Conservation (phyloP, 2,329 filamentous ascomycete genomes). For the Pseudocercospora fijiensis region DNA sequence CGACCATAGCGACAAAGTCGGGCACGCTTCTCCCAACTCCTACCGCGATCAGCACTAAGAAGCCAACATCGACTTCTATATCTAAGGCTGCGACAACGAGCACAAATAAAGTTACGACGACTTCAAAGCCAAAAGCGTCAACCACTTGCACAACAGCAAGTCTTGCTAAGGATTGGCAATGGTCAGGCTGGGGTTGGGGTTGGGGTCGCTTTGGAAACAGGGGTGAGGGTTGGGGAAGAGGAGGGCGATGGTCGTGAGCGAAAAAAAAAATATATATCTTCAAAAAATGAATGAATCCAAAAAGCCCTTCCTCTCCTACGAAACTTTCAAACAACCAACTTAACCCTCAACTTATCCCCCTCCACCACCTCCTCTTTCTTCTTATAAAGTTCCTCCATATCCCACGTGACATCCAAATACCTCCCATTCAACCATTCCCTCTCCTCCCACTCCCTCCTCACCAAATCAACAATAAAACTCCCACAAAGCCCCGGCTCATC, state of each 20-base stretch:
- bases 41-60: background rate
- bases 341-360: slow-evolving; percentile 39
- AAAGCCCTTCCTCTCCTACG: too few species aligned
- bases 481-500: slow-evolving; percentile 35
- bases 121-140: background rate
- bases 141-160: background rate
- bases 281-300: too few species aligned
- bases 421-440: slow-evolving; percentile 41
- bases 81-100: background rate
- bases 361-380: slow-evolving; percentile 38
- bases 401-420: slow-evolving; percentile 41
- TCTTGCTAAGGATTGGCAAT: background rate
- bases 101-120: background rate
- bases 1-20: background rate
- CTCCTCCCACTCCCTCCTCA: slow-evolving; percentile 35
- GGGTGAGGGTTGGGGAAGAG: background rate
- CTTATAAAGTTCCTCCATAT: slow-evolving; percentile 39
- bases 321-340: slow-evolving; percentile 18
- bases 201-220: background rate
- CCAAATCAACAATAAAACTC: slow-evolving; percentile 33
- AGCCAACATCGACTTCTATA: background rate
- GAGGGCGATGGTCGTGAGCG: background rate
- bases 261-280: background rate
- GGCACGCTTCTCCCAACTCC: background rate
- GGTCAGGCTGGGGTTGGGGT: background rate